Evolutionary conservation across 2,329 filamentous ascomycete genomes (phyloP), one percentile per base, ranked within the genome.

Genomic region (Microcyclosporella mali): DNA sequence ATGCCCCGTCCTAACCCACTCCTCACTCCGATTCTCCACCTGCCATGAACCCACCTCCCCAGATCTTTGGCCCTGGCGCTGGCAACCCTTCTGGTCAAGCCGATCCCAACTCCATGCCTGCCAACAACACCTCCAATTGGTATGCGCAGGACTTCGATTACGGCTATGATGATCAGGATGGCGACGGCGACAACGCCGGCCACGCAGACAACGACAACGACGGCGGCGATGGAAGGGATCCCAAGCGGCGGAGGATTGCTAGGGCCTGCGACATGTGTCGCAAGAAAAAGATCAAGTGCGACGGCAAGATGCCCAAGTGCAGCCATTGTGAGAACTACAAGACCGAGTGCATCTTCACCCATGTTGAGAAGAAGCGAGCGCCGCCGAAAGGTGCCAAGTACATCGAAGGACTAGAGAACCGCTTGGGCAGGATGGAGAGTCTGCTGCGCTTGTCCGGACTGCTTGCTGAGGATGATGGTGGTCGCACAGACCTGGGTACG

Each of bases 371-470:
- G 81, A 98, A 98, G 75, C 79, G 92, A 46, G 92, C 85, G 65
- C 90, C 92, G 40, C 92, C 90, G 1, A 98, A 97, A 74, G 90
- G 92, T 46, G 92, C 92, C 41, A 97, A 97, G 67, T 98, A 98
- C 63, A 95, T 97, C 56, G 90, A 97, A 66, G 89, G 89, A 10
- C 75, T 98, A 36, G 90, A 98, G 69, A 97, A 97, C 63, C 81
- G 92, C 14, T 71, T 97, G 27, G 86, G 84, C n/a, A 82, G 92
- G 53, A 95, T 98, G 89, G 90, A 98, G 70, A 89, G 86, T 50
- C 70, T 98, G 45, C 69, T 97, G 53, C 80, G 85, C 53, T 74
- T 97, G 43, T 94, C 88, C 38, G 90, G 90, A 16, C 73, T 97
- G 4, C 73, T 97, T 9, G 83, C 81, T 33, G 88, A 94, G 50